Percentiles rank a stretch among this genome's conserved stretches.
phyloP scores from a whole-genome alignment of 2,329 filamentous ascomycete species.

The Sporothrix schenckii region DNA sequence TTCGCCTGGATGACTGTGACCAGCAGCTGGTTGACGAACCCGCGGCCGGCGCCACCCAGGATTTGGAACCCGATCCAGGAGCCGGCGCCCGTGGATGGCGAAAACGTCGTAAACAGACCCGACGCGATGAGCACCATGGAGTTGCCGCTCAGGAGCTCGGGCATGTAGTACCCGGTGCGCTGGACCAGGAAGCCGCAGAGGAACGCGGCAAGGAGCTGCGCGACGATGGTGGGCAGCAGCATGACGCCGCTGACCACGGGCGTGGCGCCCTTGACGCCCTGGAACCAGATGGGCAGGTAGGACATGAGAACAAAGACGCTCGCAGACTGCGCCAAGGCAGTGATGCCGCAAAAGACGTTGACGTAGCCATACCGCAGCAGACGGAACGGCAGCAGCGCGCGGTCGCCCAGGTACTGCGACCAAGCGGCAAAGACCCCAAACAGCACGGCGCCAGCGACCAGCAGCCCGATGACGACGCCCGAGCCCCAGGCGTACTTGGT shows the following conservation, averaged over 20 bases:
- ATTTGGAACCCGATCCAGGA: slow-evolving; percentile 64
- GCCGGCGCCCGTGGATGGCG: slow-evolving; percentile 49
- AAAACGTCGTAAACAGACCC: slow-evolving; percentile 59
- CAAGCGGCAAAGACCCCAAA: slow-evolving; percentile 44
- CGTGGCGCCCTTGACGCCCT: slow-evolving; percentile 41
- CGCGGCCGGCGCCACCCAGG: slow-evolving; percentile 46
- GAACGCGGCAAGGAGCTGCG: slow-evolving; percentile 29
- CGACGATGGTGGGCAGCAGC: slow-evolving; percentile 33
- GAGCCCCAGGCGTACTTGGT: slow-evolving; percentile 47
- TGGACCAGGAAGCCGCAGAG: slow-evolving; percentile 35
- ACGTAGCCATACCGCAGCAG: slow-evolving; percentile 47
- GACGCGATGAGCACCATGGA: slow-evolving; percentile 50
- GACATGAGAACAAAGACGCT: slow-evolving; percentile 42
- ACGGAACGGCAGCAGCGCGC: slow-evolving; percentile 38
- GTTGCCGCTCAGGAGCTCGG: slow-evolving; percentile 47
- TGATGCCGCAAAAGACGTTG: slow-evolving; percentile 33
- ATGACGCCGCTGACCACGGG: slow-evolving; percentile 37
- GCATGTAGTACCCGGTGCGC: slow-evolving; percentile 50
- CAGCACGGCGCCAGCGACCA: slow-evolving; percentile 43
- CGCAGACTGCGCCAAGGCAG: slow-evolving; percentile 30
- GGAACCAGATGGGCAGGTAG: slow-evolving; percentile 44
- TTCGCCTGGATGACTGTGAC: slow-evolving; percentile 57
- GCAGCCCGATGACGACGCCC: slow-evolving; percentile 47
- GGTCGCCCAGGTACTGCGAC: slow-evolving; percentile 44
- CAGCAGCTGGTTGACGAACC: slow-evolving; percentile 37